Base-by-base conservation (phyloP, 495 filamentous ascomycete genomes). In the Extremus antarcticus region DNA sequence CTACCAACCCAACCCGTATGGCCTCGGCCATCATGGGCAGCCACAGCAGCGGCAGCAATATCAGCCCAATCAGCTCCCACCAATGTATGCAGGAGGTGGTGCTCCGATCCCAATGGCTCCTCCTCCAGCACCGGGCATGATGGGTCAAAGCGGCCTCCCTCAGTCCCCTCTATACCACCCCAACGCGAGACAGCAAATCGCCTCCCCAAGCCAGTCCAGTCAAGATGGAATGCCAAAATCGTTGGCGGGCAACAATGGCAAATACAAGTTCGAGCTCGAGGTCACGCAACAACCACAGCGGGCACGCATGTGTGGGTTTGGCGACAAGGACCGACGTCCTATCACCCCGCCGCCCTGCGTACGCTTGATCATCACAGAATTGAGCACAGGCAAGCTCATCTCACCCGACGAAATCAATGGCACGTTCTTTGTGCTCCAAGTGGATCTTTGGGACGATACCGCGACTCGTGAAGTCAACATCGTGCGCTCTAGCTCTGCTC, bases 261-360 rank as follows among this genome's bases (percentile, higher is more conserved):
- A 51, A 16, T 55, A 62, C 40, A 71, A 73, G 25, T 81, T 71
- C 76, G 86, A 84, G 47, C 76, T 98, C 52, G 75, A 83, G 58
- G 87, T 96, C 52, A 84, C 87, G 51, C 92, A 98, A 70, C 92
- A 98, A 66, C 92, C 92, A 48, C 76, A 88, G 58, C 85, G 92
- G 51, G 92, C 92, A 59, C 86, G 92, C 48, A 98, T 98, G 92
- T 98, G 92, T 74, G 92, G 92, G 1, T 98, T 96, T 74, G 92
- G 92, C 52, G 92, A 98, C 70, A 98, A 98, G 88, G 92, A 98
- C 68, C 86, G 92, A 63, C 78, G 92, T 57, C 92, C 92, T 21
- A 95, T 98, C 67, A 96, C 92, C 24, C 92, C 92, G 25, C 92
- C 92, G 22, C 92, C 92, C 10, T 96, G 91, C 67, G 86, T 96